Percentiles rank a stretch among this genome's conserved stretches.
Conservation (phyloP, 371 early-diverging fungal species). For the Fennellomyces sp. region DNA sequence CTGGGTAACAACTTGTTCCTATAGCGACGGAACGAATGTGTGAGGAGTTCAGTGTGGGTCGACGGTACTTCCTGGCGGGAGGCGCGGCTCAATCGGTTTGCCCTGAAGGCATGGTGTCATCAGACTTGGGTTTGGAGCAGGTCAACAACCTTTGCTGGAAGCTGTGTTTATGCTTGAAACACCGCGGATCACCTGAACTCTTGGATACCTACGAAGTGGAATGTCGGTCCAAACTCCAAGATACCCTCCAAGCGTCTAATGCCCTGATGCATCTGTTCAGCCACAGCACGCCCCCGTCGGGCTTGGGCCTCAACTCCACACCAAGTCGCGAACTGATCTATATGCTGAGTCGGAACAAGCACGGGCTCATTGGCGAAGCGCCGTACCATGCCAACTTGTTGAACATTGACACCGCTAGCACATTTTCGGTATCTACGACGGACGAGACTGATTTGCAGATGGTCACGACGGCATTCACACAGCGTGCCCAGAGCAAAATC, state of each 20-base stretch:
- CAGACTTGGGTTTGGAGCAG: conserved; percentile 31
- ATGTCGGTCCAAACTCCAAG: conserved; percentile 19
- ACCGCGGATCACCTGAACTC: conserved; percentile 30
- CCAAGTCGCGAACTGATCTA: conserved; percentile 10
- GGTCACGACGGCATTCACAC: background rate
- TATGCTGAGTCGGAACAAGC: conserved; percentile 14
- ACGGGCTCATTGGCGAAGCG: conserved; percentile 17
- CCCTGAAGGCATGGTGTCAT: conserved; percentile 25
- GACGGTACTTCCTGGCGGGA: conserved; percentile 35
- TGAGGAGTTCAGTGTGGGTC: conserved; percentile 18
- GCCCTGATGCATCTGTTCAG: conserved; percentile 13
- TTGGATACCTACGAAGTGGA: conserved; percentile 34
- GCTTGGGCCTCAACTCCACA: conserved; percentile 7
- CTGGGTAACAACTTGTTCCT: background rate
- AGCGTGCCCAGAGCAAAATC: background rate
- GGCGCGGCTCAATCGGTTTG: conserved; percentile 31
- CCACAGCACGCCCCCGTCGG: background rate
- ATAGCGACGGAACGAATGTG: conserved; percentile 2
- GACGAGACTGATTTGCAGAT: conserved; percentile 1
- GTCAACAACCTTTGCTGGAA: conserved; percentile 47
- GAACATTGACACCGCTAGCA: conserved; percentile 11
- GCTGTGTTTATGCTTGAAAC: conserved; percentile 23
- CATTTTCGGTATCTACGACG: background rate
- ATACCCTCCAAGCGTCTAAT: conserved; percentile 11
- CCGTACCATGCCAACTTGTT: conserved; percentile 12